Percentiles rank a stretch among this genome's conserved stretches.
Evolutionary conservation across 148 eudicot species (phyloP).

Genomic region (Simmondsia chinensis): DNA sequence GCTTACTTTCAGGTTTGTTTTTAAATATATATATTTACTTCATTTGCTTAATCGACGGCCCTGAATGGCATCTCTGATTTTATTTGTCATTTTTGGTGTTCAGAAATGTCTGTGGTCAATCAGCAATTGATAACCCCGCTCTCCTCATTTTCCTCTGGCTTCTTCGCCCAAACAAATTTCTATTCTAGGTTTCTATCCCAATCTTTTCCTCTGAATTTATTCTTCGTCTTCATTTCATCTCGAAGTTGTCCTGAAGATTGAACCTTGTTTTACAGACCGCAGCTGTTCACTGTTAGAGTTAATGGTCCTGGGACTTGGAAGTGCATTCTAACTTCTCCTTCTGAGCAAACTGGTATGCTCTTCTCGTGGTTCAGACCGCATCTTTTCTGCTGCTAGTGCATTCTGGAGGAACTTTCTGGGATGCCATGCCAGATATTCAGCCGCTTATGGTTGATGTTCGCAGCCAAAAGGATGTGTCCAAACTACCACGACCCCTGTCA

Average conservation of each 20-base stretch:
- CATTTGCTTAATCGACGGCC: too few species aligned
- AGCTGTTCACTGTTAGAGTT: slow-evolving; percentile 6
- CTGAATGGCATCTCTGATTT: too few species aligned
- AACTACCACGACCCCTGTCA: too few species aligned
- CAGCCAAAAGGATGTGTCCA: neutral
- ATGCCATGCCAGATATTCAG: neutral
- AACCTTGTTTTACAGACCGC: slow-evolving; percentile 10
- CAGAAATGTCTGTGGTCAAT: slow-evolving; percentile 21
- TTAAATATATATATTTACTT: too few species aligned
- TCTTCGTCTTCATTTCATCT: neutral
- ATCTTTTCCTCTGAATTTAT: neutral
- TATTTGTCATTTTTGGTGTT: too few species aligned
- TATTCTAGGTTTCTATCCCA: slow-evolving; percentile 18
- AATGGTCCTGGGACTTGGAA: slow-evolving; percentile 12
- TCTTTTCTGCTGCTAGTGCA: neutral
- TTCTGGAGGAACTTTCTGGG: neutral
- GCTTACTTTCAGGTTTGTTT: too few species aligned
- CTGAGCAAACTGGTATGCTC: slow-evolving; percentile 18
- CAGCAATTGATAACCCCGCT: slow-evolving; percentile 14
- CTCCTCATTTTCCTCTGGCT: slow-evolving; percentile 29
- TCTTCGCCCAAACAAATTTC: slow-evolving; percentile 12
- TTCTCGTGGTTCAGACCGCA: neutral
- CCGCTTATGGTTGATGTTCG: neutral
- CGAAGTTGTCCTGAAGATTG: neutral
- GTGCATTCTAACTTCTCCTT: slow-evolving; percentile 19